Base-by-base conservation (phyloP, 768 basidiomycete genomes). In the Amylocystis lapponica region DNA sequence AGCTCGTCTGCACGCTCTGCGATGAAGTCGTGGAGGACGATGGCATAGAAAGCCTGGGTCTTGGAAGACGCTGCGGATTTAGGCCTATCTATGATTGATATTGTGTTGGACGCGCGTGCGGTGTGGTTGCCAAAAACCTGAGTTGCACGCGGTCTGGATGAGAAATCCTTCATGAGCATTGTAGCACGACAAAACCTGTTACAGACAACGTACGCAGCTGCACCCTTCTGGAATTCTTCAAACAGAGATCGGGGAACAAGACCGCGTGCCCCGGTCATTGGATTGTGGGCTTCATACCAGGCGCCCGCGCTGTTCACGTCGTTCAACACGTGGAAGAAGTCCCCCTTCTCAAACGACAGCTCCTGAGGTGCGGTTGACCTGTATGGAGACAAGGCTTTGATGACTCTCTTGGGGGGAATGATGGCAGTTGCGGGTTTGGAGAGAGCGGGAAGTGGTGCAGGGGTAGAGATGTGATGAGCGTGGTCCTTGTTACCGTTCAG, bases 1-100 rank as follows among this genome's bases (percentile, higher is more conserved):
- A 99, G 80, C 58, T 99, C 96, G 60, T 99, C 96, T 4, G 89
- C 78, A 34, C 96, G 79, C 64, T 99, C 96, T n/a, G 96, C 94
- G 11, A 71, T 62, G 54, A 99, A 99, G 57, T 98, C 94, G 58
- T 97, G 95, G 48, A 92, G 77, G 21, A 99, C 96, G 53, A 95
- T 77, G 19, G 95, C 96, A 60, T 96, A 99, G 60, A 87, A 88
- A 10, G 87, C 59, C 66, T 73, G 48, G 57, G 48, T 0, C 60
- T 50, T 43, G 36, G 49, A 1, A 56, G 60, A 59, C 74, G 41
- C 52, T 67, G 55, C 21, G 57, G 51, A 30, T 49, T 41, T 39
- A 48, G 36, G 51, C 56, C 26, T 31, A 35, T 31, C 34, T 36
- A n/a, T 11, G 9, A 29, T 14, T 23, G 25, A 29, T 12, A 41